Base-by-base conservation (phyloP, 352 stramenopile species). In the Thalassiosira sp. region DNA sequence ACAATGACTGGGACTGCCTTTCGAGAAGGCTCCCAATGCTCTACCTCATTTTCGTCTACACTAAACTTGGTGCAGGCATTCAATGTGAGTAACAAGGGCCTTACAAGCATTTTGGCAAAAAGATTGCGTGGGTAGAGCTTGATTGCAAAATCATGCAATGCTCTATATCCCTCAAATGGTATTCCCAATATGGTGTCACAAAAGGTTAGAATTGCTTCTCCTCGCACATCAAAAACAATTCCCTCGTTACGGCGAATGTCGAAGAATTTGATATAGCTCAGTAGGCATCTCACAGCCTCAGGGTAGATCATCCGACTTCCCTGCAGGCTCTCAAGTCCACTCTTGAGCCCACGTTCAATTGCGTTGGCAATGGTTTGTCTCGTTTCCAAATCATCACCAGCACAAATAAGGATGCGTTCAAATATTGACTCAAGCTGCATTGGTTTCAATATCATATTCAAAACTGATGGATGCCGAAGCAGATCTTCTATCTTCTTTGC, bases 361-460 rank as follows among this genome's bases (percentile, higher is more conserved):
- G 81, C 76, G 16, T 71, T 49, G 5, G 71, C 76, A 28, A 90
- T 64, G 16, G 43, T 65, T 62, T 82, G 75, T 58, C 67, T 76
- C 6, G 69, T 52, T 62, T 73, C 70, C 15, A 54, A n/a, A n/a
- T n/a, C 22, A 53, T 79, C 62, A 22, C 68, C 54, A 28, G 24
- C 33, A 43, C 25, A 45, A 35, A n/a, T n/a, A n/a, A 83, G 76
- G 2, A 88, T 42, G 22, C 80, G 74, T 46, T 69, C 42, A 35
- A 82, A 89, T 45, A 91, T 67, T 22, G 72, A 42, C 56, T 91
- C 76, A 22, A 87, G 71, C 71, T 88, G 72, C 16, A 45, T 59
- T 40, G 81, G 82, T 76, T 88, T 72, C 33, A 91, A 56, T 64
- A 91, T 87, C 5, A 89, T 60, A 62, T 89, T 89, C 28, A 89